Percentiles rank a stretch among this genome's conserved stretches.
Conservation (phyloP, 2,329 filamentous ascomycete genomes). For the Neurospora crassa region DNA sequence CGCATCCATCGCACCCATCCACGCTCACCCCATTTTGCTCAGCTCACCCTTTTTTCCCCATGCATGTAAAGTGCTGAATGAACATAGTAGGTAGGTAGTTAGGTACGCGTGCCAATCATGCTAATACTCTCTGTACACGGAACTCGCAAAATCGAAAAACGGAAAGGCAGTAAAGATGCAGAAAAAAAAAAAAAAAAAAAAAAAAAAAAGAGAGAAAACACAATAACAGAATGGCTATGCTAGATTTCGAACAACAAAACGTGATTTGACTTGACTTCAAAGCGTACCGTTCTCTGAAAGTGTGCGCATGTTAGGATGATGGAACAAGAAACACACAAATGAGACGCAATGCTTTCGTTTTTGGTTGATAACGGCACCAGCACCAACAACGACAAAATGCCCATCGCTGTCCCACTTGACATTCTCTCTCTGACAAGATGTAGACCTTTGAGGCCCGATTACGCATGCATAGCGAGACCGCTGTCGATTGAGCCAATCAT, state of each 20-base stretch:
- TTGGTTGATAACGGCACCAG: background rate
- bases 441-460: background rate
- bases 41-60: background rate
- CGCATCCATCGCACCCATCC: background rate
- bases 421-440: background rate
- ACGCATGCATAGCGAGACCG: background rate
- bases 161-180: background rate
- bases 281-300: background rate
- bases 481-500: background rate
- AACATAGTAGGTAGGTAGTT: background rate
- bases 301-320: background rate
- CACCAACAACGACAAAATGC: background rate
- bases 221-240: background rate
- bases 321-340: background rate
- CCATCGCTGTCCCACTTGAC: background rate
- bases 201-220: background rate
- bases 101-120: background rate
- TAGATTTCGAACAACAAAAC: background rate
- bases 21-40: background rate
- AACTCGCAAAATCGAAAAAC: background rate
- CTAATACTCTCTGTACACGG: background rate
- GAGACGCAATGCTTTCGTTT: background rate
- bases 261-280: background rate
- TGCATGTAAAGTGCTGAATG: background rate
- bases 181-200: background rate